phyloP scores from a whole-genome alignment of 2,329 filamentous ascomycete species.

The Arthroderma sp. region DNA sequence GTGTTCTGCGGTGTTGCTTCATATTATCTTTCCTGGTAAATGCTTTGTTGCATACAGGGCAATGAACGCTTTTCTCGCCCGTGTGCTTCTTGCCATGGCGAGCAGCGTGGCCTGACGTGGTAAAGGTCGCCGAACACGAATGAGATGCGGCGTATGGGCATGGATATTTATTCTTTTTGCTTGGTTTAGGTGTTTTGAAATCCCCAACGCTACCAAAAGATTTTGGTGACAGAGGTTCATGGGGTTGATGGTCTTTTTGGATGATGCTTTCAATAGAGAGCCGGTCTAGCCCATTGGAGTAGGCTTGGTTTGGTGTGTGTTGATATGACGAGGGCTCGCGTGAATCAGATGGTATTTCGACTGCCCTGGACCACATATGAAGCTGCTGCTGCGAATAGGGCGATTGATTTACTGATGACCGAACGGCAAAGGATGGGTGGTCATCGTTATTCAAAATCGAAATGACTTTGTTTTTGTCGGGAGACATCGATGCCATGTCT shows the following conservation, averaged over 20 bases:
- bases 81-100: constrained; percentile 57
- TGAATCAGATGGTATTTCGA: no score
- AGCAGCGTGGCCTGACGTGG: constrained; percentile 54
- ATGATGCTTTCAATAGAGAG: background rate
- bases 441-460: constrained; percentile 37
- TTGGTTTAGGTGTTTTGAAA: constrained; percentile 13
- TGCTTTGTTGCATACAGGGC: constrained; percentile 53
- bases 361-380: constrained; percentile 2
- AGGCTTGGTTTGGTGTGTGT: no score
- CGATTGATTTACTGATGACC: constrained; percentile 14
- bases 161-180: constrained; percentile 50
- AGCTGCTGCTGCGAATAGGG: constrained; percentile 5
- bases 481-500: background rate
- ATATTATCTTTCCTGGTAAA: constrained; percentile 59
- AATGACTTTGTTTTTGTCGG: constrained; percentile 14
- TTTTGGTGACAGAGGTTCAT: constrained; percentile 18
- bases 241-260: background rate
- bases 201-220: constrained; percentile 16
- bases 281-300: background rate
- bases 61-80: constrained; percentile 54
- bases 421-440: constrained; percentile 33
- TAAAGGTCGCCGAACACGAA: constrained; percentile 49
- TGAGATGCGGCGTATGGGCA: constrained; percentile 49
- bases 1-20: constrained; percentile 54
- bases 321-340: no score